Base-by-base conservation (phyloP, 768 basidiomycete species). In the Leccinum ochraceum region DNA sequence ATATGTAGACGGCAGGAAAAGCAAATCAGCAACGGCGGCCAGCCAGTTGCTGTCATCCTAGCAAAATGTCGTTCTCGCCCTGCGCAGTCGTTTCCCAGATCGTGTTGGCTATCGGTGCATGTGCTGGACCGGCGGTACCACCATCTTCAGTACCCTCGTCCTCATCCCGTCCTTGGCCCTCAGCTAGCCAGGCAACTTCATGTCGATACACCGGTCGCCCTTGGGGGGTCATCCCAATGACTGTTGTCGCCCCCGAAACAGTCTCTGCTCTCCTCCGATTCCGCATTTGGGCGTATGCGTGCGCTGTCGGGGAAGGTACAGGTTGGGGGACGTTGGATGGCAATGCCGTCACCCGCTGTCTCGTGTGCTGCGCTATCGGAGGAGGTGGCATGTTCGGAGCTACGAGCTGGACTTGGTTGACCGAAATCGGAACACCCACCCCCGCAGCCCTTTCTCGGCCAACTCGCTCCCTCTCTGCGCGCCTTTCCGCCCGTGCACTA, bases 381-480 rank as follows among this genome's bases (percentile, higher is more conserved):
- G 60, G 44, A 11, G 62, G 26, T 13, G 71, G 63, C 1, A 32
- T 24, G 39, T 66, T 64, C 9, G 62, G 64, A 8, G 67, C 36
- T 2, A 56, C 52, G 22, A 66, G 58, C 11, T 56, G 61, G 17
- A 54, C 61, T 54, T 61, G 68, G 42, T 58, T 52, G 13, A 60
- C 51, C 13, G 71, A 42, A 49, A 67, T 62, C 24, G 66, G 46
- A 3, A 60, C 46, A 17, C 63, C 61, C 28, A 57, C 51, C 24
- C 54, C 63, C 8, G 57, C 52, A 4, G 63, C 72, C 30, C 73
- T 63, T 57, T 74, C 73, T 50, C 72, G 69, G 1, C 63, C 61
- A 17, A 63, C 49, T 30, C 71, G 71, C 53, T 79, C 78, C 42
- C 78, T 75, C 59, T 77, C 75, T 3, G 74, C 75, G 53, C 78